Conservation (phyloP, 129 eudicot genomes). For the Kitagawia praeruptora region DNA sequence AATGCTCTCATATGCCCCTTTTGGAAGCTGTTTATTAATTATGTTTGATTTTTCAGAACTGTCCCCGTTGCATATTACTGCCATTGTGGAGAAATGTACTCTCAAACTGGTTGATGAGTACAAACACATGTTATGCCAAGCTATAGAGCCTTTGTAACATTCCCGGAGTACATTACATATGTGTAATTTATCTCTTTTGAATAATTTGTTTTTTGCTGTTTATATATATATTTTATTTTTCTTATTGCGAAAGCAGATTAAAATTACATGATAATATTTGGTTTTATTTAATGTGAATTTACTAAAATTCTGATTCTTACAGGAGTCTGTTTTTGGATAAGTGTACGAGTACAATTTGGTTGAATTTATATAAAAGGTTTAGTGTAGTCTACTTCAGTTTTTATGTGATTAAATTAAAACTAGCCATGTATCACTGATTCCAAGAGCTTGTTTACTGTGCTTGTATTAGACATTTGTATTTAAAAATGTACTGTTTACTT, state of each 20-base stretch:
- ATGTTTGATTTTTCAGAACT: conserved; percentile 54
- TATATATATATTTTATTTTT: background rate
- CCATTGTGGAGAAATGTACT: conserved; percentile 97
- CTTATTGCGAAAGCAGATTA: background rate
- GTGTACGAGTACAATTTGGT: background rate
- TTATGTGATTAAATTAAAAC: background rate
- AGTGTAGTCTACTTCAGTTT: background rate
- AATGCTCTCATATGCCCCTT: no score
- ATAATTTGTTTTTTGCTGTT: background rate
- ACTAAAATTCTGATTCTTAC: background rate
- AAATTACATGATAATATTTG: background rate
- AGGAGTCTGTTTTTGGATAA: background rate
- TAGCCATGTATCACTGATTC: background rate
- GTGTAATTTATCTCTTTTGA: conserved; percentile 11
- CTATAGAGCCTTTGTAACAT: conserved; percentile 93
- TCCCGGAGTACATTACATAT: conserved; percentile 79
- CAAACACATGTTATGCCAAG: conserved; percentile 88
- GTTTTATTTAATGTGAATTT: background rate
- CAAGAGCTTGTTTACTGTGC: background rate
- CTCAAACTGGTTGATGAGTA: conserved; percentile 94
- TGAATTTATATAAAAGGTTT: background rate
- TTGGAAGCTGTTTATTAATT: background rate
- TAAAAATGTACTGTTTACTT: no score
- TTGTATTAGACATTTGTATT: no score
- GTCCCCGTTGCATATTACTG: conserved; percentile 90